Percentiles rank a stretch among this genome's conserved stretches.
Evolutionary conservation across 768 basidiomycete genomes (phyloP).

Genomic region (Gelatoporia subvermispora): DNA sequence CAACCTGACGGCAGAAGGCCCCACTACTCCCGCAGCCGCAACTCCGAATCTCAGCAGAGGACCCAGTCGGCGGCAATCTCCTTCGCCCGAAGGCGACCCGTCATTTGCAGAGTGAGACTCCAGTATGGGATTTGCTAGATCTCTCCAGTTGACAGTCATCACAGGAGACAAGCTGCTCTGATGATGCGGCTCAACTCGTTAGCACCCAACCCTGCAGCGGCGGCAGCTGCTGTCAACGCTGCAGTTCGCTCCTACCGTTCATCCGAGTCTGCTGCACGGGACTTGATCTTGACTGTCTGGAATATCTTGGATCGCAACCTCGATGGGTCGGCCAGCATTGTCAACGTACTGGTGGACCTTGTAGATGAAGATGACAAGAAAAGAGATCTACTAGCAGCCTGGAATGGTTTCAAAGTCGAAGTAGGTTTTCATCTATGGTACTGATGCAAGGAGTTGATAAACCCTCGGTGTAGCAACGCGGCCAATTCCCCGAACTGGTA

Average conservation of each 20-base stretch:
- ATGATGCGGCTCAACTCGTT: slow-evolving; percentile 56
- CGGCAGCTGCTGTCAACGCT: slow-evolving; percentile 60
- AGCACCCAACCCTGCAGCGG: slow-evolving; percentile 52
- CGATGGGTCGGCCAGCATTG: slow-evolving; percentile 70
- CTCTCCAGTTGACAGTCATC: too few species aligned
- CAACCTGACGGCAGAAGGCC: slow-evolving; percentile 42
- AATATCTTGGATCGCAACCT: slow-evolving; percentile 62
- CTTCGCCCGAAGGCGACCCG: slow-evolving; percentile 48
- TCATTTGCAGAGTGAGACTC: slow-evolving; percentile 48
- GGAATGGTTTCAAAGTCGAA: slow-evolving; percentile 84
- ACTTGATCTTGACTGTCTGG: slow-evolving; percentile 88
- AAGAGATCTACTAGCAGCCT: slow-evolving; percentile 62
- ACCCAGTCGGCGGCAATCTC: slow-evolving; percentile 26
- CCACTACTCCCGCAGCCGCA: slow-evolving; percentile 6
- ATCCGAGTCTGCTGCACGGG: slow-evolving; percentile 75
- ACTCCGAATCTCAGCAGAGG: slow-evolving; percentile 23
- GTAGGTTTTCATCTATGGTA: slow-evolving; percentile 30
- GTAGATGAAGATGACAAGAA: slow-evolving; percentile 86
- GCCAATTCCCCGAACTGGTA: slow-evolving; percentile 76
- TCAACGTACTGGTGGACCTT: slow-evolving; percentile 71
- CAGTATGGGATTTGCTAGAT: too few species aligned
- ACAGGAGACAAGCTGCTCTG: slow-evolving; percentile 65
- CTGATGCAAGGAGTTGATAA: neutral
- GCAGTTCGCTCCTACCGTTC: slow-evolving; percentile 74
- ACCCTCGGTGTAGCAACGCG: slow-evolving; percentile 54